Conservation (phyloP, 2,329 filamentous ascomycete genomes). For the Nothomitra cinnamomea region DNA sequence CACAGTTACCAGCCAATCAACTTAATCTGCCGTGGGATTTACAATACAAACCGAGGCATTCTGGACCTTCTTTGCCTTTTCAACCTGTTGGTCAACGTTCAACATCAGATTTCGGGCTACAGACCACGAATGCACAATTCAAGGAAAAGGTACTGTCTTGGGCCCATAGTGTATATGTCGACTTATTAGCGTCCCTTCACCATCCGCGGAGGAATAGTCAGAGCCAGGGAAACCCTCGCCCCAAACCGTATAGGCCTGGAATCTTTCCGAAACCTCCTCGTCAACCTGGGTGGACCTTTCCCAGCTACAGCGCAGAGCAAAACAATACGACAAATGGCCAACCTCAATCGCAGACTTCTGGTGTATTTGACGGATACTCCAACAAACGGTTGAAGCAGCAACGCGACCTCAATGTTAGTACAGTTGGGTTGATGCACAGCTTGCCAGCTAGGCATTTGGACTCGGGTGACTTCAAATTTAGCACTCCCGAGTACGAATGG, state of each 20-base stretch:
- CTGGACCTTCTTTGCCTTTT: not conserved
- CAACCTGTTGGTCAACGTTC: not conserved
- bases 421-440: not conserved
- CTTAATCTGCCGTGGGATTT: not conserved
- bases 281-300: constrained; percentile 21
- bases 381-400: not conserved
- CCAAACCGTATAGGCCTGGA: constrained; percentile 29
- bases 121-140: constrained; percentile 27
- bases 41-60: not conserved
- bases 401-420: not conserved
- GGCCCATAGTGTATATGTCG: constrained; percentile 57
- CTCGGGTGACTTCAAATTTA: not conserved
- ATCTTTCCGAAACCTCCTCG: constrained; percentile 46
- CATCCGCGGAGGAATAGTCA: constrained; percentile 1
- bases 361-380: not conserved
- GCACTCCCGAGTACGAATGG: not conserved
- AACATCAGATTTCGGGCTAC: not conserved
- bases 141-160: constrained; percentile 51
- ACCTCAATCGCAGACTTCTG: not conserved
- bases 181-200: constrained; percentile 32
- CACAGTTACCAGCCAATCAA: not conserved
- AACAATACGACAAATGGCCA: not conserved
- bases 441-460: not conserved
- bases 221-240: constrained; percentile 22
- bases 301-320: not conserved